phyloP scores from a whole-genome alignment of 768 basidiomycete species.

The Hygrophorus pudorinus region DNA sequence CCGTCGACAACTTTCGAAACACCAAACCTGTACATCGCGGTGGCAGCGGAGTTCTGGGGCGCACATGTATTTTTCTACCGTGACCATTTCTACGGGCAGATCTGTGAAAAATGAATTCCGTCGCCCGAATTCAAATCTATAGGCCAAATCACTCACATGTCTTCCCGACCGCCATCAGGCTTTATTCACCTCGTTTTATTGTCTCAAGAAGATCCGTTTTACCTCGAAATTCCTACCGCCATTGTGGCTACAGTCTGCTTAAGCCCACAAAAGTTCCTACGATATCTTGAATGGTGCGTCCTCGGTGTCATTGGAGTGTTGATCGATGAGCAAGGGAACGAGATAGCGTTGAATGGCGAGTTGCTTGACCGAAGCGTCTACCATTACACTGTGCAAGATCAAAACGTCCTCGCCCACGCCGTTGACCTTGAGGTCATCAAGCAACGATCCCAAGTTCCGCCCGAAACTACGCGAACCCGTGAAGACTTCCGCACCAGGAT shows the following conservation, averaged over 20 bases:
- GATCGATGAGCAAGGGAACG: neutral
- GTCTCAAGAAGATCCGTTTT: neutral
- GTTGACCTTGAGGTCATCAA: too few species aligned
- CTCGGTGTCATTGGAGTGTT: neutral
- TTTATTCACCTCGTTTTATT: constrained; percentile 1
- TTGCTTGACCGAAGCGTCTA: neutral
- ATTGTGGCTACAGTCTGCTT: neutral
- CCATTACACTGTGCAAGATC: neutral
- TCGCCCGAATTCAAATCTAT: too few species aligned
- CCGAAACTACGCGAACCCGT: neutral
- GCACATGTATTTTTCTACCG: too few species aligned
- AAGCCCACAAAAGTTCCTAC: neutral
- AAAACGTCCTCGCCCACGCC: neutral
- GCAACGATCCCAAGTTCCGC: too few species aligned
- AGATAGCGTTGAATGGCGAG: neutral
- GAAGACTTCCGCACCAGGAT: neutral
- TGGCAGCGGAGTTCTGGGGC: too few species aligned
- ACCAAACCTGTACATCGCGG: too few species aligned
- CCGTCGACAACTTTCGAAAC: too few species aligned
- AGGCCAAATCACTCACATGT: too few species aligned
- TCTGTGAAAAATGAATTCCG: too few species aligned
- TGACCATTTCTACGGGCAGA: too few species aligned
- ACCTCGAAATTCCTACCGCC: neutral
- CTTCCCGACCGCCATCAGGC: neutral
- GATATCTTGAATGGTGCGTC: too few species aligned